Percentiles rank a stretch among this genome's conserved stretches.
These are phyloP conservation scores for Plantago elongata DNA, from an alignment of 257 asterid genomes.

Conservation along the genomic window DNA sequence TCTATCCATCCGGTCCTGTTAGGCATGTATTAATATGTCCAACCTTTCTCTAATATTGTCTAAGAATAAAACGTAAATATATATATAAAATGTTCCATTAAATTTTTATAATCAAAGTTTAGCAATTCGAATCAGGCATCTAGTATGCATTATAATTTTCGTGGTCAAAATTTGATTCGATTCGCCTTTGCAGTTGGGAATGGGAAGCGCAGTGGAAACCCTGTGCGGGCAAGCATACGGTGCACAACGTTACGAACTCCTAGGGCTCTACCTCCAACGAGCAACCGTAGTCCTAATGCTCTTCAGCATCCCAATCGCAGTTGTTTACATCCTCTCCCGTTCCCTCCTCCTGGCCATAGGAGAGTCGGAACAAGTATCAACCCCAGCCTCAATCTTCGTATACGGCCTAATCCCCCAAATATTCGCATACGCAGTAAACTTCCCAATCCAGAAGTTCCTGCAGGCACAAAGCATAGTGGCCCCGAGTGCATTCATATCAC, in stretches of 20 bases:
- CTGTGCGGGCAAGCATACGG: slow-evolving; percentile 68
- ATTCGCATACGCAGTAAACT: slow-evolving; percentile 44
- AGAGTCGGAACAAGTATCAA: slow-evolving; percentile 32
- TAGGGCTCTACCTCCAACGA: slow-evolving; percentile 53
- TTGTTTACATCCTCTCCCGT: slow-evolving; percentile 39
- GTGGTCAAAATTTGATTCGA: not conserved
- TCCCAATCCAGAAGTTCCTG: slow-evolving; percentile 53
- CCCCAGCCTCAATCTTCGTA: slow-evolving; percentile 44
- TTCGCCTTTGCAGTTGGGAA: slow-evolving; percentile 36
- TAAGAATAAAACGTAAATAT: too few relatives aligned
- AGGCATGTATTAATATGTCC: too few relatives aligned
- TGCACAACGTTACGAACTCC: slow-evolving; percentile 37
- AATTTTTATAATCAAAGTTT: too few relatives aligned
- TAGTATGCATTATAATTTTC: too few relatives aligned
- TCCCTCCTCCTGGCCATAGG: slow-evolving; percentile 39
- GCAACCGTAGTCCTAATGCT: slow-evolving; percentile 39
- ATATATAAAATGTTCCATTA: too few relatives aligned
- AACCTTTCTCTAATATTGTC: too few relatives aligned
- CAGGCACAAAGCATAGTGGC: slow-evolving; percentile 54
- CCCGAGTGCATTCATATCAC: slow-evolving; percentile 49
- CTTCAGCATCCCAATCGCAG: slow-evolving; percentile 41
- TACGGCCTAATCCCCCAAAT: slow-evolving; percentile 61
- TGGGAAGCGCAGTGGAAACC: slow-evolving; percentile 69
- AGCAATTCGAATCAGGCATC: too few relatives aligned
- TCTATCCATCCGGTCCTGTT: too few relatives aligned